Conservation (phyloP, 108 stramenopile species). For the Skeletonema menzelii region DNA sequence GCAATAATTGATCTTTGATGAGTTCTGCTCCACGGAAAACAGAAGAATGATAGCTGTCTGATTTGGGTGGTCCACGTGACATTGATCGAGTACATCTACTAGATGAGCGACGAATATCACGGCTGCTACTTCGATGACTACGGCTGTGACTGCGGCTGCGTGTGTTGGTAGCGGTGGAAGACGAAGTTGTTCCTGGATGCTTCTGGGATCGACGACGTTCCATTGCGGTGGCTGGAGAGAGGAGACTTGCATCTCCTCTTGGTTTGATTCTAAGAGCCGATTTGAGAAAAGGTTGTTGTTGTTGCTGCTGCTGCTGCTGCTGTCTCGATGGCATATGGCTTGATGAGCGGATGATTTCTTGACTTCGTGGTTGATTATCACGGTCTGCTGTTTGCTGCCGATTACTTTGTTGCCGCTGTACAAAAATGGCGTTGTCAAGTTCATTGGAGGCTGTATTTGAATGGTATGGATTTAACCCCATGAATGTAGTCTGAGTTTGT, state of each 20-base stretch:
- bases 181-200: constrained; percentile 1
- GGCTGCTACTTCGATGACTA: constrained; percentile 7
- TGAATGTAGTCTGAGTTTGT: constrained; percentile 10
- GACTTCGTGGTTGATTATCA: neutral
- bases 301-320: neutral
- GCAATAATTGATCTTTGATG: constrained; percentile 39
- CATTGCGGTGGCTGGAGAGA: constrained; percentile 21
- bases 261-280: neutral
- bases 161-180: neutral
- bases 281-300: neutral
- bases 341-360: constrained; percentile 1
- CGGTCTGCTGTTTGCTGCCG: neutral
- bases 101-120: constrained; percentile 5
- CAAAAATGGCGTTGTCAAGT: neutral
- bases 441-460: neutral
- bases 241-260: neutral
- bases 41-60: constrained; percentile 23
- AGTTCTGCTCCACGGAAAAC: constrained; percentile 43
- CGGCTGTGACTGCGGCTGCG: constrained; percentile 13
- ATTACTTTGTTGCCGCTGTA: neutral
- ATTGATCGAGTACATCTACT: constrained; percentile 18
- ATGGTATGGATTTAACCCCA: constrained; percentile 18
- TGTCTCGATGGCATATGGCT: neutral
- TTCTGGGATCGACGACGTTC: constrained; percentile 16
- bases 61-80: constrained; percentile 7